Base-by-base conservation (phyloP, 2,329 filamentous ascomycete genomes). In the Cytospora piceae region DNA sequence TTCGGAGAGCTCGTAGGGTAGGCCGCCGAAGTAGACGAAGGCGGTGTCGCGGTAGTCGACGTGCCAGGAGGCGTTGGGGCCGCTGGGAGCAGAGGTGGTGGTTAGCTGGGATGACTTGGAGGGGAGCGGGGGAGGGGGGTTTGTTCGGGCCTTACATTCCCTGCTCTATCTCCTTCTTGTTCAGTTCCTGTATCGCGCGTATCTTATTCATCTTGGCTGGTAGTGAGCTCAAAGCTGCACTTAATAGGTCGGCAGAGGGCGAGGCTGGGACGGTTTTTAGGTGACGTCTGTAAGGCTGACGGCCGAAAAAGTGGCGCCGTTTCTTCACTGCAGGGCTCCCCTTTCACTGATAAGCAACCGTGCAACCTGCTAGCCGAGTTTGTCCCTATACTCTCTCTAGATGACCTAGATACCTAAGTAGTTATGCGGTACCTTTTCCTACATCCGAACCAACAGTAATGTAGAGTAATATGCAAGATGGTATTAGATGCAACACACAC, bases 1-100 rank as follows among this genome's bases (percentile, higher is more conserved):
- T 81, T 99, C 95, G 58, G 93, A 93, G 51, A 99, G 85, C 73
- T 96, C 92, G 78, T 91, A 96, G 4, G 94, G 93, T 15, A 99
- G 85, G 32, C 94, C 94, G 74, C 96, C 96, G 71, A 99, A 94
- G 82, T 97, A 97, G 75, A 99, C 82, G 77, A 94, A 99, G 67
- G 95, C 96, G 2, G 95, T 98, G 80, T 77, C 95, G 79, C 93
- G 92, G 80, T 98, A 99, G 81, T 99, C 96, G 76, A 90, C 90
- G 77, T 98, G 94, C 94, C 94, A 98, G 65, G 94, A 97, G 69
- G 90, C 94, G 78, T 93, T 89, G 52, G 94, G 90, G 2, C 90
- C 85, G 71, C 93, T 94, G 72, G 51, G 60, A 39, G 49, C 8
- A 17, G 51, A 34, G 20, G 2, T 60, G 27, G 52, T 15, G 8